Base-by-base conservation (phyloP, 352 stramenopile genomes). In the Phytophthora brassicae region DNA sequence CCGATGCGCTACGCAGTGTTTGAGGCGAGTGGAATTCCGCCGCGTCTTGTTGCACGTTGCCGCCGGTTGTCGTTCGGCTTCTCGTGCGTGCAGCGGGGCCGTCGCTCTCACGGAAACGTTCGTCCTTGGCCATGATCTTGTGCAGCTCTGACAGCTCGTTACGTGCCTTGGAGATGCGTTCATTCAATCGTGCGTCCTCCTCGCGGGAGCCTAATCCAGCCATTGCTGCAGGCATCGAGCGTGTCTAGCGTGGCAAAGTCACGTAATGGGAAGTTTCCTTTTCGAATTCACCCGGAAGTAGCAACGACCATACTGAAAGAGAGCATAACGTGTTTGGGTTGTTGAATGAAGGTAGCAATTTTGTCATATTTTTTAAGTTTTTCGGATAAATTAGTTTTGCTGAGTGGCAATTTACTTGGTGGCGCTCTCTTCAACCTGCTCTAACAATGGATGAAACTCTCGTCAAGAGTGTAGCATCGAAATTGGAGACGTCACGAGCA, bases 121-220 rank as follows among this genome's bases (percentile, higher is more conserved):
- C 61, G 44, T 64, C 61, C 41, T 69, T 67, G 28, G 48, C 49
- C 17, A 86, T 86, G 56, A 76, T 81, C 58, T 81, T 66, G 43
- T 81, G 74, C 44, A 86, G 56, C 60, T 86, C 61, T 12, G 76
- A 75, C 17, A 84, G 70, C 64, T 84, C 75, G 13, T 66, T 74
- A 14, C 73, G 76, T 42, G 75, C 68, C 65, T 86, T 86, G 48
- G 60, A 72, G 61, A 86, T 81, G 59, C 75, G 74, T 43, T 77
- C 76, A 59, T 86, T 81, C 51, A 86, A 64, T 13, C 60, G 63
- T 50, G 68, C 74, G 50, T 86, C 76, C 54, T 82, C 67, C 28
- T 82, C 75, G 28, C 64, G 64, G 33, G 61, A 70, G 39, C 61
- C 56, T 20, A 74, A 33, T 19, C 54, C 63, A 20, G 56, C 54